These are phyloP conservation scores for Plasmodium relictum DNA, from an alignment of 169 alveolate genomes.

Conservation along the genomic window DNA sequence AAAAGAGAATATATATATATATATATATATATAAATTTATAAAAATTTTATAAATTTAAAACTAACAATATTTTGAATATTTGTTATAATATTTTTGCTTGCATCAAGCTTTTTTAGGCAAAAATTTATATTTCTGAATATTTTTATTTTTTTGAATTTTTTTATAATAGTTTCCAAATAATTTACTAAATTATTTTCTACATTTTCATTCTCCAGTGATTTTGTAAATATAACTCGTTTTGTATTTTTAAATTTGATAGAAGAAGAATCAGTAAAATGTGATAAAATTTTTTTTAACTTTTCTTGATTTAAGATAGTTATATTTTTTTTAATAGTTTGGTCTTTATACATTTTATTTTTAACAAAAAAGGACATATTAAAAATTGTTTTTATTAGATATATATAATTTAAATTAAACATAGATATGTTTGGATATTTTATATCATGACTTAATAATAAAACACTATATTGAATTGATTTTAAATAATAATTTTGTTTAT, in stretches of 20 bases:
- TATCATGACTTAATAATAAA: conserved; percentile 21
- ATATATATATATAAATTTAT: neutral
- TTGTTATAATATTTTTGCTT: conserved; percentile 6
- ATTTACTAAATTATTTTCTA: conserved; percentile 15
- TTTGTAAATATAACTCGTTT: conserved; percentile 28
- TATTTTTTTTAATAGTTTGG: neutral
- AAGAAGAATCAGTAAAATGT: conserved; percentile 33
- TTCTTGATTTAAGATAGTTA: conserved; percentile 1
- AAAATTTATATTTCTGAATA: conserved; percentile 29
- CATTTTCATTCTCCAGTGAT: neutral
- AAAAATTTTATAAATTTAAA: neutral
- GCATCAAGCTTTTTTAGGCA: conserved; percentile 37
- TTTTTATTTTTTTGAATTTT: conserved; percentile 43
- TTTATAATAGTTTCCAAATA: conserved; percentile 37
- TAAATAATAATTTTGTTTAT: conserved; percentile 18
- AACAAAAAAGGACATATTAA: conserved; percentile 27
- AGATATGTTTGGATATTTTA: neutral
- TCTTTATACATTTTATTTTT: conserved; percentile 3
- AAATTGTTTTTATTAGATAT: conserved; percentile 7
- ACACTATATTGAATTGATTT: conserved; percentile 40
- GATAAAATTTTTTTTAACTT: conserved; percentile 22
- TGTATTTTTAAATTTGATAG: conserved; percentile 39
- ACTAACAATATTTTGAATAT: conserved; percentile 26
- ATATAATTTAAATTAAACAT: conserved; percentile 26
- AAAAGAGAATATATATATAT: neutral